These are phyloP conservation scores for Paecilomyces sp. DNA, from an alignment of 2,329 filamentous ascomycete species.

Conservation along the genomic window DNA sequence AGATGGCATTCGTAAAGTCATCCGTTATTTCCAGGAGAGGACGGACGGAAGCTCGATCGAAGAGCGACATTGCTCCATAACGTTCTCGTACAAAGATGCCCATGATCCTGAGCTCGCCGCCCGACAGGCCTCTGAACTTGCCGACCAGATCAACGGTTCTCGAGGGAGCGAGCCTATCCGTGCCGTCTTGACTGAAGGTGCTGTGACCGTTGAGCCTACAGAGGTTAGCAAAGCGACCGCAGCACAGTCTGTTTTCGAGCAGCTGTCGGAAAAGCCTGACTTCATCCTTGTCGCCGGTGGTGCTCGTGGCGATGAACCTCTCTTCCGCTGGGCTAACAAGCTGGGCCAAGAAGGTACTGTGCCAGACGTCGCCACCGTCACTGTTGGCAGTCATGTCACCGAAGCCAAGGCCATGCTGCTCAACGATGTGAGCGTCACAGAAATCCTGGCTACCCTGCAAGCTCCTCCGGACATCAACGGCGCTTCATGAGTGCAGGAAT, in stretches of 20 bases:
- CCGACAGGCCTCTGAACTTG: slow-evolving; percentile 80
- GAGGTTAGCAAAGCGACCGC: slow-evolving; percentile 83
- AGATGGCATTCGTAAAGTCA: slow-evolving; percentile 68
- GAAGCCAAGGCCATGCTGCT: slow-evolving; percentile 75
- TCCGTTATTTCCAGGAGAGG: slow-evolving; percentile 82
- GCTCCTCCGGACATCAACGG: not conserved
- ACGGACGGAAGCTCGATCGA: slow-evolving; percentile 81
- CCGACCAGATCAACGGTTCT: slow-evolving; percentile 87
- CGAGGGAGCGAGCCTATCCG: slow-evolving; percentile 76
- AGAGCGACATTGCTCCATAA: slow-evolving; percentile 74
- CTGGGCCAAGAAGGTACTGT: slow-evolving; percentile 52
- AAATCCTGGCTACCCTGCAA: slow-evolving; percentile 9
- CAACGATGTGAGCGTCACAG: slow-evolving; percentile 75
- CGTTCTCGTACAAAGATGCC: slow-evolving; percentile 78
- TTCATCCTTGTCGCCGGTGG: slow-evolving; percentile 86
- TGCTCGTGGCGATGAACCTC: slow-evolving; percentile 79
- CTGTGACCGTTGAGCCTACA: slow-evolving; percentile 74
- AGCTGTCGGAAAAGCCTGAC: slow-evolving; percentile 59
- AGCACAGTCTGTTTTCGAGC: slow-evolving; percentile 61
- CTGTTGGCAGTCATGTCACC: slow-evolving; percentile 74
- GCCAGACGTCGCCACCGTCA: slow-evolving; percentile 70
- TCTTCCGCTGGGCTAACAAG: slow-evolving; percentile 89
- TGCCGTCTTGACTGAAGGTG: slow-evolving; percentile 71
- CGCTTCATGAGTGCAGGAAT: not conserved
- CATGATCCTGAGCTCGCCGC: slow-evolving; percentile 67